Base-by-base conservation (phyloP, 768 basidiomycete species). In the Agaricus blazei region DNA sequence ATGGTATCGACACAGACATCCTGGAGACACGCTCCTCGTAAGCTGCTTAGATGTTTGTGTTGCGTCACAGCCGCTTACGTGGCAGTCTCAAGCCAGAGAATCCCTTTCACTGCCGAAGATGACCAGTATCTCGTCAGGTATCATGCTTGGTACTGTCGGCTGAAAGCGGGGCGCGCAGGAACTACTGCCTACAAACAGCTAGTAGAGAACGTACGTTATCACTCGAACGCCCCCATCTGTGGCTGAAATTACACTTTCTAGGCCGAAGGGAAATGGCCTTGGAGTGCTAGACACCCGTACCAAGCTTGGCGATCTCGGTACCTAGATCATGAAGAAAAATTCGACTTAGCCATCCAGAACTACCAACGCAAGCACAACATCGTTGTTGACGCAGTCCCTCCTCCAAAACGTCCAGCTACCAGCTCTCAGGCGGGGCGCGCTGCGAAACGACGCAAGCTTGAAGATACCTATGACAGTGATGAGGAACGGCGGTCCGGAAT, bases 301-400 rank as follows among this genome's bases (percentile, higher is more conserved):
- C 72, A 73, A n/a, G 83, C 83, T 3, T 87, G 86, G 86, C 77
- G 82, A 24, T 76, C 81, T 45, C 73, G 77, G n/a, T 87, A 87
- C 59, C 69, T 63, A 57, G 80, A 72, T 58, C 71, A 85, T 48
- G 48, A 70, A 38, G 60, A 34, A 0, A 24, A 59, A 0, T 84
- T 82, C 50, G 75, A 85, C 57, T 27, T 9, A 2, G 49, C 45
- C n/a, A 84, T 86, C 38, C 59, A 48, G 37, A 62, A 43, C 8
- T 77, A 76, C 55, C 75, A 75, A 52, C 38, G 43, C 4, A 40
- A 12, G 9, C 54, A 50, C 41, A 44, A 44, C 28, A 50, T 50
- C 23, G 34, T 1, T 34, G 34, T 34, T 24, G 8, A 26, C 42
- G 19, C 29, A 38, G 24, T 9, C 40, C 14, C 37, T 19, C 14